Evolutionary conservation across 2,329 filamentous ascomycete genomes (phyloP).

Genomic region (Sporothrix phasma): DNA sequence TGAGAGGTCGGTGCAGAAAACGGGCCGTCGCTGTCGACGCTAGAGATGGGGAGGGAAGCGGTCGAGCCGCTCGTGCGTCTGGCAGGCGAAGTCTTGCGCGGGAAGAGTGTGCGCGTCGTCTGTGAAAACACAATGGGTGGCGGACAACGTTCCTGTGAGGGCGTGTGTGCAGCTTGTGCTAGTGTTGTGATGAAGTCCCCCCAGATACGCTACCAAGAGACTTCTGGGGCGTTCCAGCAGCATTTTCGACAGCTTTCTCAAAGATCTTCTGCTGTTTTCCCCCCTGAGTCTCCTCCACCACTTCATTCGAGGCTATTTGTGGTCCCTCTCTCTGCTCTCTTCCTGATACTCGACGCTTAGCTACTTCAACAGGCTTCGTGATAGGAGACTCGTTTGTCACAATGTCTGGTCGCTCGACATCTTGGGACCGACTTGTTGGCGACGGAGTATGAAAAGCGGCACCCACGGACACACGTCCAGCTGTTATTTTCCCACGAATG

Average conservation of each 20-base stretch:
- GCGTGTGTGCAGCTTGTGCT: background rate
- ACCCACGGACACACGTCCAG: background rate
- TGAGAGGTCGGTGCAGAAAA: background rate
- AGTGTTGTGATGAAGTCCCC: background rate
- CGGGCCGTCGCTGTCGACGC: background rate
- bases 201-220: background rate
- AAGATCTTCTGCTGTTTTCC: background rate
- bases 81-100: background rate
- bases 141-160: background rate
- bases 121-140: background rate
- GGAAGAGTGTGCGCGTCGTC: background rate
- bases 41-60: background rate
- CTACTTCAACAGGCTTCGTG: background rate
- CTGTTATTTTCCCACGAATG: background rate
- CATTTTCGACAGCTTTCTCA: background rate
- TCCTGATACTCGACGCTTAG: too few relatives aligned
- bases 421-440: background rate
- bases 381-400: background rate
- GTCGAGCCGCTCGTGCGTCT: too few relatives aligned
- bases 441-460: background rate
- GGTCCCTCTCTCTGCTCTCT: too few relatives aligned
- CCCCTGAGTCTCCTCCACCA: background rate
- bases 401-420: background rate
- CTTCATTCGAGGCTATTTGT: background rate
- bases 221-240: background rate